phyloP scores from a whole-genome alignment of 2,329 filamentous ascomycete species.

The Talaromyces sp. region DNA sequence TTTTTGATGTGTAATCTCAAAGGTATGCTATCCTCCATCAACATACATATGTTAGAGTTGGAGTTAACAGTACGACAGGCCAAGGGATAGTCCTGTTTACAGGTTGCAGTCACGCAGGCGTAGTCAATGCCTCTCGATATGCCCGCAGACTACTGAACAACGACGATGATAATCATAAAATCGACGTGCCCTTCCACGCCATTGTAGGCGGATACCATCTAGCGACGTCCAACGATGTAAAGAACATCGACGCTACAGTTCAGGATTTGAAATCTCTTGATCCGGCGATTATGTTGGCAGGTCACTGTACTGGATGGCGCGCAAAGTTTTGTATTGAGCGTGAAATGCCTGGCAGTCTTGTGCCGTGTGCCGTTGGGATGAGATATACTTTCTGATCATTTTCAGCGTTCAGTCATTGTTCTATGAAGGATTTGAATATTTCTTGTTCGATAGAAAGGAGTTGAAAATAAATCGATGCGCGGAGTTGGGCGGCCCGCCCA shows the following conservation, averaged over 20 bases:
- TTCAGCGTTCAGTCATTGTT: no score
- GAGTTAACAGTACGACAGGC: constrained; percentile 25
- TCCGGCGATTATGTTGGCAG: constrained; percentile 49
- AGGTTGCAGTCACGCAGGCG: constrained; percentile 53
- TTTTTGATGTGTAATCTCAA: constrained; percentile 52
- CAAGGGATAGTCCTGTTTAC: constrained; percentile 53
- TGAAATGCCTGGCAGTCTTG: constrained; percentile 46
- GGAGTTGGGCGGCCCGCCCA: background rate
- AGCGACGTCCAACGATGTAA: constrained; percentile 39
- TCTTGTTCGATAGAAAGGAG: background rate
- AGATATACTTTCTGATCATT: constrained; percentile 32
- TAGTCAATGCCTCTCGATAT: constrained; percentile 49
- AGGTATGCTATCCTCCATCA: constrained; percentile 28
- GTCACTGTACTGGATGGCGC: constrained; percentile 54
- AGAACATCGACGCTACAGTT: constrained; percentile 44
- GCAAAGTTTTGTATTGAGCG: constrained; percentile 51
- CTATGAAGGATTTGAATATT: no score
- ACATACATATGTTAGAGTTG: background rate
- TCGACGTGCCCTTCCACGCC: constrained; percentile 42
- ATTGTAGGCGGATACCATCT: constrained; percentile 53
- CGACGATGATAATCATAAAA: background rate
- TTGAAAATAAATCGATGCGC: background rate
- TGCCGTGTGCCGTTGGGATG: constrained; percentile 49
- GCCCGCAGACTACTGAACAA: constrained; percentile 37
- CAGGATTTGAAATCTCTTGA: constrained; percentile 45